Evolutionary conservation across 495 filamentous ascomycete genomes (phyloP), one percentile per base, ranked within the genome.

Genomic region (Margaritispora aquatica): DNA sequence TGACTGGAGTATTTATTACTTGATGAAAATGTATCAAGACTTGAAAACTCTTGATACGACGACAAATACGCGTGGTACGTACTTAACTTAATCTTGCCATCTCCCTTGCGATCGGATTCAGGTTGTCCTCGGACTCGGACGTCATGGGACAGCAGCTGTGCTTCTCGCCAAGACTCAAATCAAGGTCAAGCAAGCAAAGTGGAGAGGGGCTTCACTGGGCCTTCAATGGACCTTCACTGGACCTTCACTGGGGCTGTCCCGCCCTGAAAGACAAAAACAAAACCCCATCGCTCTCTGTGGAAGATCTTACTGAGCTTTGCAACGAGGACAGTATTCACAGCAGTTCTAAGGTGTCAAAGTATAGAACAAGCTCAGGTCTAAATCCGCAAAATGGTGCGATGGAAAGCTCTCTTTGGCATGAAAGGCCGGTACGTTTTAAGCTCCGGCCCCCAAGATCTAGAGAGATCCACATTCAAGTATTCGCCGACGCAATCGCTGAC

Each of bases 361-460:
- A n/a, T n/a, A n/a, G n/a, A n/a, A n/a, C n/a, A n/a, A n/a, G n/a
- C n/a, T n/a, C n/a, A n/a, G n/a, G n/a, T n/a, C n/a, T n/a, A n/a
- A n/a, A n/a, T n/a, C n/a, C n/a, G n/a, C n/a, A 54, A 54, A n/a
- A 68, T 68, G 66, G 63, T 64, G 24, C 59, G 64, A 46, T 68
- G 63, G 63, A 62, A 50, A 36, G 58, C 46, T 41, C 24, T 68
- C 17, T 65, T 68, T 52, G 63, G 66, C 15, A 20, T 63, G 0
- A 61, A 62, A 20, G 60, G 60, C 46, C 44, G 24, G 65, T 67
- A 60, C 1, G 58, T 59, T 19, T 34, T 8, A 17, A n/a, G 7
- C 38, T 44, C 38, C 19, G 15, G 38, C 38, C 15, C 38, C 38
- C 38, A 44, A 3, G 38, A 44, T n/a, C 38, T 17, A 8, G 3